A percentile compares a stretch with the other conserved stretches of the same genome.
These are phyloP conservation scores for Zygoascus tannicola DNA, from an alignment of 805 yeast genomes.

Conservation along the genomic window DNA sequence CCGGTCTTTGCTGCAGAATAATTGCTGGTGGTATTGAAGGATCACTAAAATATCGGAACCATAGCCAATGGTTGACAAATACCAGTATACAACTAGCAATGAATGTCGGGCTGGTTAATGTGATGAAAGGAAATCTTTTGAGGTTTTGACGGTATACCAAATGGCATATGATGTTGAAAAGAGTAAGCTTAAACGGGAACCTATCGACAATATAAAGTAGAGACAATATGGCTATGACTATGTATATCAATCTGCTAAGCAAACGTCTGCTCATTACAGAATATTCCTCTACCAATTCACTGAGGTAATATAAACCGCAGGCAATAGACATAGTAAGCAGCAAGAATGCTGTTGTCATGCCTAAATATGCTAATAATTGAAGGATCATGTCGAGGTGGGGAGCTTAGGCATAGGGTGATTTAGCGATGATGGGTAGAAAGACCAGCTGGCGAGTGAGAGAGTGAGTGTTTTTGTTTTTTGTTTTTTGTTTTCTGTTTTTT, in stretches of 20 bases:
- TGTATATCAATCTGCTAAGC: conserved; percentile 52
- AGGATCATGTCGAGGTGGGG: conserved; percentile 41
- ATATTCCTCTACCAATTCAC: conserved; percentile 91
- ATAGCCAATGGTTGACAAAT: conserved; percentile 68
- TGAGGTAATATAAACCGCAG: conserved; percentile 81
- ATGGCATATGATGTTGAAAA: conserved; percentile 64
- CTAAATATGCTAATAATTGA: conserved; percentile 48
- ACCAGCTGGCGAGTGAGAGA: too few relatives aligned
- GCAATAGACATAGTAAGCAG: conserved; percentile 49
- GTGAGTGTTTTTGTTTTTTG: too few relatives aligned
- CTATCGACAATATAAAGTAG: conserved; percentile 64
- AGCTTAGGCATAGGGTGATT: too few relatives aligned
- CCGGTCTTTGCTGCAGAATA: conserved; percentile 37
- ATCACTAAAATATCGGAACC: conserved; percentile 83
- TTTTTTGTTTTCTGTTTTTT: too few relatives aligned
- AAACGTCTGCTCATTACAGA: conserved; percentile 73
- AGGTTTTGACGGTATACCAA: conserved; percentile 68
- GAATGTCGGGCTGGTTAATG: conserved; percentile 62
- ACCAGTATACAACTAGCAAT: conserved; percentile 64
- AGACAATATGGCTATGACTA: conserved; percentile 44
- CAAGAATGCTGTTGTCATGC: conserved; percentile 52
- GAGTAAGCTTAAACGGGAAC: conserved; percentile 60
- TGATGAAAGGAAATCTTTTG: conserved; percentile 73
- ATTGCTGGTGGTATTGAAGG: conserved; percentile 49
- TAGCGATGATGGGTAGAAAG: too few relatives aligned